Percentiles rank a stretch among this genome's conserved stretches.
These are phyloP conservation scores for Phyllosticta citribraziliensis DNA, from an alignment of 2,329 filamentous ascomycete species.

Conservation along the genomic window DNA sequence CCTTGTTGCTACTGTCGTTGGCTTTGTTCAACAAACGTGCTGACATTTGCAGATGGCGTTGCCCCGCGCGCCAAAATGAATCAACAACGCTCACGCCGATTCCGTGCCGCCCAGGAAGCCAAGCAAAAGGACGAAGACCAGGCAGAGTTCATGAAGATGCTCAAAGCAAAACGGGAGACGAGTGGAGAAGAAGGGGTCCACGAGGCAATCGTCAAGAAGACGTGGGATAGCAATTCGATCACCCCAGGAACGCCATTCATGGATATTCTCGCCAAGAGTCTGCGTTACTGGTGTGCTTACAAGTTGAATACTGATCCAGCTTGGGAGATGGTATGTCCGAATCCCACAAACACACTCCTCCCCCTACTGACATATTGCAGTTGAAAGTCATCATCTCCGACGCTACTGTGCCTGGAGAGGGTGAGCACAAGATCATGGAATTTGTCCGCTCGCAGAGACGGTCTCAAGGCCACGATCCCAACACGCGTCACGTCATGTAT, in stretches of 20 bases:
- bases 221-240: slow-evolving; percentile 82
- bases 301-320: slow-evolving; percentile 94
- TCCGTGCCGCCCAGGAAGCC: slow-evolving; percentile 88
- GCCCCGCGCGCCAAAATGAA: slow-evolving; percentile 99
- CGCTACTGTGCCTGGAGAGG: slow-evolving; percentile 93
- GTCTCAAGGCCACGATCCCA: slow-evolving; percentile 85
- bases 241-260: slow-evolving; percentile 98
- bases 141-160: slow-evolving; percentile 72
- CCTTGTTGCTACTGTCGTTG: slow-evolving; percentile 9
- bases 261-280: slow-evolving; percentile 81
- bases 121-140: slow-evolving; percentile 90
- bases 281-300: slow-evolving; percentile 95
- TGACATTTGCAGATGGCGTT: slow-evolving; percentile 62
- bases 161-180: slow-evolving; percentile 50
- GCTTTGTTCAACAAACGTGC: neutral
- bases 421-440: slow-evolving; percentile 99
- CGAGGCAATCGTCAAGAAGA: slow-evolving; percentile 65
- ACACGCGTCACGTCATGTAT: slow-evolving; percentile 96
- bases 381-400: slow-evolving; percentile 98
- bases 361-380: slow-evolving; percentile 18
- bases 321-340: slow-evolving; percentile 60
- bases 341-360: neutral
- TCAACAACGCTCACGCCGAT: slow-evolving; percentile 91
- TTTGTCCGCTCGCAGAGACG: slow-evolving; percentile 90
- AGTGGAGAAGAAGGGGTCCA: slow-evolving; percentile 46